A percentile compares a stretch with the other conserved stretches of the same genome.
These are phyloP conservation scores for Didymella segeticola DNA, from an alignment of 2,329 filamentous ascomycete species.

Conservation along the genomic window DNA sequence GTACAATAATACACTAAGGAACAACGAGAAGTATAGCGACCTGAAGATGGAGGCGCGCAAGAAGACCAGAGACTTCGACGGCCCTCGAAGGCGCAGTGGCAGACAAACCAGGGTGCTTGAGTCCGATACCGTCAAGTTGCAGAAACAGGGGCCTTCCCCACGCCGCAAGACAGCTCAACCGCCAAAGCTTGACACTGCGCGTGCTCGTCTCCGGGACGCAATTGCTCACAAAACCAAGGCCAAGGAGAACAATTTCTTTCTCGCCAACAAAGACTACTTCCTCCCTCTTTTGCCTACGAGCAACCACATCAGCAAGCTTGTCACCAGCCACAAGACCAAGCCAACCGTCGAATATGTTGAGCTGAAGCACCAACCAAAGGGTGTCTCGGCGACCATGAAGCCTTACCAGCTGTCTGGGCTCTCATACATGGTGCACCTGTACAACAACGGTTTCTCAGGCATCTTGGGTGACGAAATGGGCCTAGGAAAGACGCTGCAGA, in stretches of 20 bases:
- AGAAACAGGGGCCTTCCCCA: constrained; percentile 12
- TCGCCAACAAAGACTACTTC: constrained; percentile 55
- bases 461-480: constrained; percentile 99
- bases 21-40: constrained; percentile 24
- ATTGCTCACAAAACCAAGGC: constrained; percentile 52
- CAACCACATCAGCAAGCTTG: constrained; percentile 54
- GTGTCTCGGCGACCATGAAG: constrained; percentile 69
- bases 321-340: constrained; percentile 23
- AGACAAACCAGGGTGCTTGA: constrained; percentile 37
- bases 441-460: constrained; percentile 99
- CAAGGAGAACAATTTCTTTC: constrained; percentile 55
- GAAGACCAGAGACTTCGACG: constrained; percentile 19
- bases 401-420: constrained; percentile 98
- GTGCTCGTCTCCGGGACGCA: constrained; percentile 49
- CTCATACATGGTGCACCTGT: constrained; percentile 97
- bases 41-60: constrained; percentile 44
- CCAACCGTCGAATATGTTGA: constrained; percentile 50
- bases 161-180: constrained; percentile 20
- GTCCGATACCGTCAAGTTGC: constrained; percentile 36
- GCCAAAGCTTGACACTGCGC: constrained; percentile 48
- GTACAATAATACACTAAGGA: constrained; percentile 20
- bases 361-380: constrained; percentile 52
- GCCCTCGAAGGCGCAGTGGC: constrained; percentile 31
- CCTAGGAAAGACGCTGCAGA: constrained; percentile 98
- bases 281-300: constrained; percentile 54